Evolutionary conservation across 129 eudicot species (phyloP), one percentile per base, ranked within the genome.

Genomic region (Flaveria brownii): DNA sequence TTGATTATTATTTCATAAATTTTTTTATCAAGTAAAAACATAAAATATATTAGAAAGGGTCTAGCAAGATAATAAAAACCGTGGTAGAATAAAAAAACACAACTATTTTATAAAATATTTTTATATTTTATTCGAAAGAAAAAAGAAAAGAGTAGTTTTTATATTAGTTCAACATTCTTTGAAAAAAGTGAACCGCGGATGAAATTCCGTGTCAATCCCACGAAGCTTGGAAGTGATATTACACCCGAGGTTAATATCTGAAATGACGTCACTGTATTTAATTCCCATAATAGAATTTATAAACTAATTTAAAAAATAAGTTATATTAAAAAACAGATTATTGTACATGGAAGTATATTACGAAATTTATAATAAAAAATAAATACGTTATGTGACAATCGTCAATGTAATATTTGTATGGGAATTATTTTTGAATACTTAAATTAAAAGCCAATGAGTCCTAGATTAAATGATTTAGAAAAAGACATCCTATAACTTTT

Each of bases 361-460:
- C 16, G 18, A 51, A 2, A 11, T 62, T 2, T 9, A 9, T 14
- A 30, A 14, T 14, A 30, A 62, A 62, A 26, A 30, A 28, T 14
- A 16, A 0, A 30, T 14, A 6, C 2, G 10, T 26, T 69, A 16
- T 74, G 69, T 30, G 76, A 74, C 76, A 80, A 80, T 80, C 75
- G 84, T 80, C 84, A 74, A 80, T 80, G 75, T 42, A n/a, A 65
- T 51, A 55, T 71, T 78, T 75, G 62, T 42, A 73, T 68, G 84
- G 79, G 70, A 60, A 74, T 67, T 39, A 67, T 14, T 54, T 67
- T 49, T 67, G 28, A 56, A 28, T 47, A 0, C 26, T 3, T n/a
- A 46, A 6, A 59, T 14, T 9, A 1, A 16, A 46, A 7, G 22
- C 0, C 22, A 20, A 20, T 20, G 22, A 20, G 22, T 20, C 0